phyloP scores from a whole-genome alignment of 2,329 filamentous ascomycete species.

The Mycosphaerella sp. region DNA sequence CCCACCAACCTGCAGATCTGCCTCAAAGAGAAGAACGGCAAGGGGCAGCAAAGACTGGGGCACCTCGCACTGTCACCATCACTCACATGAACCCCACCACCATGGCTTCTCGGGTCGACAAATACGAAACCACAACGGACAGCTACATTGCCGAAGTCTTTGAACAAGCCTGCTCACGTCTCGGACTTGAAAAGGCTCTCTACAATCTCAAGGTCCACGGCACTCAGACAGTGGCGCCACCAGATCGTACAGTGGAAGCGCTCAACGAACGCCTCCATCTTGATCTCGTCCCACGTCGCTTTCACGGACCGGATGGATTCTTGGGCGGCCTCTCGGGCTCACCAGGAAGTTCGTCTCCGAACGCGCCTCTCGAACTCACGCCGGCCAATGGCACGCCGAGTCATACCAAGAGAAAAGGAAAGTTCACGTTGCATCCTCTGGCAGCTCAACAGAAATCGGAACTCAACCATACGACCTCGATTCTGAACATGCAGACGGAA shows the following conservation, averaged over 20 bases:
- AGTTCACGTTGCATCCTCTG: conserved; percentile 52
- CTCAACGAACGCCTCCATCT: conserved; percentile 69
- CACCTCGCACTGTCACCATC: conserved; percentile 64
- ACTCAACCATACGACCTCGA: conserved; percentile 20
- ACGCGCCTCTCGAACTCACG: conserved; percentile 54
- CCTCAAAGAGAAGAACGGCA: conserved; percentile 46
- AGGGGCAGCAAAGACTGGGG: conserved; percentile 46
- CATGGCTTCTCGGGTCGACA: conserved; percentile 63
- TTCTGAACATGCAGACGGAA: conserved; percentile 41
- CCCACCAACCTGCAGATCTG: conserved; percentile 36
- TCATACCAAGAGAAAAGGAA: conserved; percentile 33
- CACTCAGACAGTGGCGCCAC: conserved; percentile 66
- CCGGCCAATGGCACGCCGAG: conserved; percentile 33
- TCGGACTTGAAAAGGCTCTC: conserved; percentile 70
- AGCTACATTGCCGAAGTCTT: conserved; percentile 79
- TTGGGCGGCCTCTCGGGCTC: conserved; percentile 64
- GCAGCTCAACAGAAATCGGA: conserved; percentile 45
- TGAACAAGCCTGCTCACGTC: conserved; percentile 68
- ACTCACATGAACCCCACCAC: conserved; percentile 63
- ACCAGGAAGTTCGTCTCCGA: conserved; percentile 64
- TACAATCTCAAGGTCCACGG: conserved; percentile 73
- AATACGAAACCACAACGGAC: conserved; percentile 68
- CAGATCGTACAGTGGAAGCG: conserved; percentile 72
- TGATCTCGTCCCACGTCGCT: conserved; percentile 68
- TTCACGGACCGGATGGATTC: conserved; percentile 47